Percentiles rank a stretch among this genome's conserved stretches.
Evolutionary conservation across 139 green algal species (phyloP).

Genomic region (Desmodesmus armatus): DNA sequence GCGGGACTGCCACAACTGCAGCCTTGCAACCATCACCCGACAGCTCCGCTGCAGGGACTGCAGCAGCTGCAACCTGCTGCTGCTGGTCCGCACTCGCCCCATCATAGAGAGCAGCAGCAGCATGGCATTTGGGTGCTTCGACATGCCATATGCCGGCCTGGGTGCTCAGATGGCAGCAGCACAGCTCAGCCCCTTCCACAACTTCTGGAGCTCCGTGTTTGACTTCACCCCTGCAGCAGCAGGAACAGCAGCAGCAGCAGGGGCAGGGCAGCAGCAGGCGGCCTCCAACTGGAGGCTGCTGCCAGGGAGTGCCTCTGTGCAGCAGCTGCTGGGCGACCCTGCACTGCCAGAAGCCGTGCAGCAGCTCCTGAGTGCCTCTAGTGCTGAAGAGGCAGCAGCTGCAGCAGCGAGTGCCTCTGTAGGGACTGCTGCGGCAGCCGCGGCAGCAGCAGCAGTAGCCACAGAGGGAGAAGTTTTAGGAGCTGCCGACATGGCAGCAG

Average conservation of each 20-base stretch:
- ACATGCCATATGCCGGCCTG: slow-evolving; percentile 65
- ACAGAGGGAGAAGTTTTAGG: too few relatives aligned
- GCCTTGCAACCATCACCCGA: slow-evolving; percentile 55
- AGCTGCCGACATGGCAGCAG: too few relatives aligned
- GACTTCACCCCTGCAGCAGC: slow-evolving; percentile 74
- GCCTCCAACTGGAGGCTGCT: not conserved
- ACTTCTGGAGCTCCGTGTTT: slow-evolving; percentile 77
- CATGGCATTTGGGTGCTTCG: slow-evolving; percentile 69
- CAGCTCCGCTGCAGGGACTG: slow-evolving; percentile 69
- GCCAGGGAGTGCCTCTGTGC: not conserved
- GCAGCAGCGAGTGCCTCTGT: not conserved
- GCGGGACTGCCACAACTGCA: slow-evolving; percentile 68
- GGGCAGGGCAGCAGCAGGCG: not conserved
- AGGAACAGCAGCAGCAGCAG: not conserved
- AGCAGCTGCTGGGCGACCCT: not conserved
- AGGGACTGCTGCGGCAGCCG: not conserved
- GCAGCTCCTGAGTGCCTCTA: not conserved
- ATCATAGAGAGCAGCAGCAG: slow-evolving; percentile 69
- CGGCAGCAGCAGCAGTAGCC: not conserved
- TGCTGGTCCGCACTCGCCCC: slow-evolving; percentile 71
- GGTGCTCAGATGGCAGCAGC: slow-evolving; percentile 53
- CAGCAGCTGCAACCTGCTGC: slow-evolving; percentile 51
- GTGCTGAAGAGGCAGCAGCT: not conserved
- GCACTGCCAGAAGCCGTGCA: not conserved
- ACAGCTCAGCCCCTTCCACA: slow-evolving; percentile 62